phyloP scores from a whole-genome alignment of 495 filamentous ascomycete species.

The Hypoxylon lenormandii region DNA sequence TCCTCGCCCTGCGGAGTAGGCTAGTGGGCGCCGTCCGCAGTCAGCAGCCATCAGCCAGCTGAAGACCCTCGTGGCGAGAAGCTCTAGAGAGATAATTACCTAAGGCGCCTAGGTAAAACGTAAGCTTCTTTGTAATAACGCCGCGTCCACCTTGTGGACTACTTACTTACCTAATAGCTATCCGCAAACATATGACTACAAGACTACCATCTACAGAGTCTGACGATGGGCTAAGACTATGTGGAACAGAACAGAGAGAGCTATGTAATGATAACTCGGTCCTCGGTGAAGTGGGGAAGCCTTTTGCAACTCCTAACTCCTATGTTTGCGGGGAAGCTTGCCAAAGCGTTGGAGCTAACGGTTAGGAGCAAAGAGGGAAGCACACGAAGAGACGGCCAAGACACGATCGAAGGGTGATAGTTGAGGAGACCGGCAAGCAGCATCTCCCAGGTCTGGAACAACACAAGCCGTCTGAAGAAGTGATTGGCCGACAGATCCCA shows the following conservation, averaged over 20 bases:
- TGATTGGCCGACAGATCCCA: constrained; percentile 37
- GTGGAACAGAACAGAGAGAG: constrained; percentile 3
- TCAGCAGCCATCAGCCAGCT: constrained; percentile 29
- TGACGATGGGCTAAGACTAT: neutral
- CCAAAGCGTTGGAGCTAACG: constrained; percentile 34
- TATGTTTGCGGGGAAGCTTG: constrained; percentile 45
- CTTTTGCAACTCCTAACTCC: constrained; percentile 7
- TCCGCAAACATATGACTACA: neutral
- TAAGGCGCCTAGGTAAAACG: constrained; percentile 2
- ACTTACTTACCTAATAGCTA: constrained; percentile 5
- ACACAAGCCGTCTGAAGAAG: neutral
- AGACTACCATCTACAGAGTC: neutral
- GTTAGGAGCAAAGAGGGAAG: neutral
- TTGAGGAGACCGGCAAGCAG: constrained; percentile 27
- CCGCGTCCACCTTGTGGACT: constrained; percentile 8
- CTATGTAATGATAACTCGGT: constrained; percentile 29
- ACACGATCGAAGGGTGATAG: constrained; percentile 11
- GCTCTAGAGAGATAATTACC: neutral
- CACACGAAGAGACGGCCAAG: constrained; percentile 30
- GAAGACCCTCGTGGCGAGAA: constrained; percentile 3
- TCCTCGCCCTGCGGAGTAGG: no score
- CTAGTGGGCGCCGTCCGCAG: neutral
- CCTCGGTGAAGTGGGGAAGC: constrained; percentile 47
- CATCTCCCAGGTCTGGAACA: constrained; percentile 36
- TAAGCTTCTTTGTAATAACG: neutral